Evolutionary conservation across 192 early-diverging fungal genomes (phyloP), one percentile per base, ranked within the genome.

Genomic region (Thamnidium elegans): DNA sequence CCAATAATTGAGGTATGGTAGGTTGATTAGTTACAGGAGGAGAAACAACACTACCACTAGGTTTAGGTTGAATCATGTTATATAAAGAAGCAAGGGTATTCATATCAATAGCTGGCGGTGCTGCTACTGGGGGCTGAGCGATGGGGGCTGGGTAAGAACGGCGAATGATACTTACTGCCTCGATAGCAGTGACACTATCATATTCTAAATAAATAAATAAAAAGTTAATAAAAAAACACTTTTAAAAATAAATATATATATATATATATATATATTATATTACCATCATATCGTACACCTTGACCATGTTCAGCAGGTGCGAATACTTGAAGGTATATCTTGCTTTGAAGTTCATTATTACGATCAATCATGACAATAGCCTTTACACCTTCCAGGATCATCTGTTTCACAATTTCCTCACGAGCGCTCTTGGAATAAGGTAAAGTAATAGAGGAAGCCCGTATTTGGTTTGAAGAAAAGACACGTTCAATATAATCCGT

Each of bases 251-350:
- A n/a, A n/a, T n/a, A n/a, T n/a, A n/a, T n/a, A n/a, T n/a, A n/a
- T n/a, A n/a, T n/a, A 50, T 5, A 50, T 59, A 36, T 32, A 34
- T 19, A 32, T 14, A 14, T 26, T 26, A 26, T 26, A 26, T 39
- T 64, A 64, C 63, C 63, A 55, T 64, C 63, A 44, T 54, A 64
- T 26, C 51, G 34, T 54, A 64, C 63, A 26, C 63, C 50, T 17
- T 39, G 32, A 11, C 63, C 63, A 4, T 53, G 36, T 36, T 36
- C 43, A 45, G 43, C 54, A 13, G 63, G 63, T 7, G 48, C 34
- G 17, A 64, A 64, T 43, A 51, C 50, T 32, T 64, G 63, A 4
- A 64, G 31, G 34, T 64, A 43, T 1, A 64, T 50, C 42, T 55
- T 64, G 14, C 7, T 45, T n/a, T 64, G 32, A 15, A n/a, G 7